A percentile compares a stretch with the other conserved stretches of the same genome.
Evolutionary conservation across 2,329 filamentous ascomycete genomes (phyloP).

Genomic region (Keithomyces neogunnii): DNA sequence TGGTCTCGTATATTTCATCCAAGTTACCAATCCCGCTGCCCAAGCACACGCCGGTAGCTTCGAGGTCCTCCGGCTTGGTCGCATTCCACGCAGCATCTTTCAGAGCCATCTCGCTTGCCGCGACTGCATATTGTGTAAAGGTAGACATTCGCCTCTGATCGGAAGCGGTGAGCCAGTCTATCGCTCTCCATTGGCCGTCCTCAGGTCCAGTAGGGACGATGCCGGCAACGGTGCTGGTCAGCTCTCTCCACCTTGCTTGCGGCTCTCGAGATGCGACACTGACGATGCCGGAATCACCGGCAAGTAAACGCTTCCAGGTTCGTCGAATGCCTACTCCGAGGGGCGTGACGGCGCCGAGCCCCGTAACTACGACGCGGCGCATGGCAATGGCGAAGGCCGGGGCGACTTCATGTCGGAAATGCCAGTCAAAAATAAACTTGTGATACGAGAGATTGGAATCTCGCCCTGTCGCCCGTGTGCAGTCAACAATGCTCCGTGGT

Average conservation of each 20-base stretch:
- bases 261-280: constrained; percentile 57
- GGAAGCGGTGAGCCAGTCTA: constrained; percentile 43
- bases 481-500: no score
- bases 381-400: constrained; percentile 25
- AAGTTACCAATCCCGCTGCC: constrained; percentile 95
- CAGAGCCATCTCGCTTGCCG: constrained; percentile 78
- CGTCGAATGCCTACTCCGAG: constrained; percentile 69
- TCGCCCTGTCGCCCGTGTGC: no score
- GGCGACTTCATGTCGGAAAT: constrained; percentile 25
- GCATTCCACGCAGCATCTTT: constrained; percentile 73
- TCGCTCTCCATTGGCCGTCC: constrained; percentile 39
- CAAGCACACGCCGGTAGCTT: constrained; percentile 81
- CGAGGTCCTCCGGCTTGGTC: constrained; percentile 49
- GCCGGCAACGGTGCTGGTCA: constrained; percentile 81
- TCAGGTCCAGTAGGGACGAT: constrained; percentile 53
- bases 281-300: constrained; percentile 71
- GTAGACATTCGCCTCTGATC: constrained; percentile 74
- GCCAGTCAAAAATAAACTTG: constrained; percentile 7
- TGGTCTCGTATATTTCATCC: constrained; percentile 81
- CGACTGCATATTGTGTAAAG: constrained; percentile 87
- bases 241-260: constrained; percentile 51
- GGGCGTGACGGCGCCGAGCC: constrained; percentile 74
- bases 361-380: constrained; percentile 75
- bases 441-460: neutral
- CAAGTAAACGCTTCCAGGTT: constrained; percentile 75